phyloP scores from a whole-genome alignment of 441 rosid genomes.

The Gossypium laxum region DNA sequence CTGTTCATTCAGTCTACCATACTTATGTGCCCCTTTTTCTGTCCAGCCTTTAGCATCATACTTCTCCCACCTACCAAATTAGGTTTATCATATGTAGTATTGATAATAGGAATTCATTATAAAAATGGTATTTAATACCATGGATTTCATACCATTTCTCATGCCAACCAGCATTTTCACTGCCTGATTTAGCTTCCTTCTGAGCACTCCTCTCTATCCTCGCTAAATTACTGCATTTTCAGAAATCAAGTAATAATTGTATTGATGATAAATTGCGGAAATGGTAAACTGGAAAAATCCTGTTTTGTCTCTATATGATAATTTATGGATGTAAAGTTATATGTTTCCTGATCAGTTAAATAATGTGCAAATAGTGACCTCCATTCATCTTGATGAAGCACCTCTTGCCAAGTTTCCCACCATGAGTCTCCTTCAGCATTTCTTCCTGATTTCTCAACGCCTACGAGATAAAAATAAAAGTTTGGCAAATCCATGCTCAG shows the following conservation, averaged over 20 bases:
- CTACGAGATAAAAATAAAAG: slow-evolving; percentile 29
- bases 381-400: slow-evolving; percentile 96
- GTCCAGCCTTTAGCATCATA: slow-evolving; percentile 98
- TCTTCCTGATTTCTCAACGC: slow-evolving; percentile 94
- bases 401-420: slow-evolving; percentile 99
- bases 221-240: slow-evolving; percentile 66
- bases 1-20: slow-evolving; percentile 85
- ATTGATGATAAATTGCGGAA: background rate
- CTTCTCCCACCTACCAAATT: slow-evolving; percentile 83
- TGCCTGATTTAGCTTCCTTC: slow-evolving; percentile 93
- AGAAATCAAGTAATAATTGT: background rate
- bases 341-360: slow-evolving; percentile 5
- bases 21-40: slow-evolving; percentile 94
- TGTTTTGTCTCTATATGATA: background rate
- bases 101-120: background rate
- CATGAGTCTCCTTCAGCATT: slow-evolving; percentile 93
- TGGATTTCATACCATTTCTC: slow-evolving; percentile 61
- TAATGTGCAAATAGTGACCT: slow-evolving; percentile 39
- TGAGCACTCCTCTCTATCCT: slow-evolving; percentile 98
- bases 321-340: slow-evolving; percentile 7
- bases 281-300: slow-evolving; percentile 2
- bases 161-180: slow-evolving; percentile 91
- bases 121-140: background rate
- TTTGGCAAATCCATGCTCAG: background rate
- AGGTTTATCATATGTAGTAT: background rate